Base-by-base conservation (phyloP, 2,329 filamentous ascomycete genomes). In the Sarocladium kiliense region DNA sequence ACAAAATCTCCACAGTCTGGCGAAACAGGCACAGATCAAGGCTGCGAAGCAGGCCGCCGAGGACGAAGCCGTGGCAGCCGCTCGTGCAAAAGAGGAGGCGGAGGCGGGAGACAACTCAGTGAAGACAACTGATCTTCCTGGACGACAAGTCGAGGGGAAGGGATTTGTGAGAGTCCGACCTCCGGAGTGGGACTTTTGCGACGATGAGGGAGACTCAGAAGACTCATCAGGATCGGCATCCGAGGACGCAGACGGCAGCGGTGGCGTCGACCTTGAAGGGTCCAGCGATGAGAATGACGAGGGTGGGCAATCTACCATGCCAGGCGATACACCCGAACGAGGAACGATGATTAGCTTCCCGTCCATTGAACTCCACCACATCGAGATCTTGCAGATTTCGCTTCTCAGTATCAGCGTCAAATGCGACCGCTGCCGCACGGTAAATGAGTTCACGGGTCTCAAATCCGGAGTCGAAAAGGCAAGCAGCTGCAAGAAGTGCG, bases 321-420 rank as follows among this genome's bases (percentile, higher is more conserved):
- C 59, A 2, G 55, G 56, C 14, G 67, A 70, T 49, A 64, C 62
- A n/a, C 58, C 75, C 2, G 88, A 91, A 63, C 77, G 79, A 54
- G 89, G 89, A 23, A 87, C 89, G n/a, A 82, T 88, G 54, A 76
- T 95, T 7, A 90, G 86, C 0, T 91, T 94, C 62, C 90, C 91
- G 0, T 84, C 80, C 25, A 74, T 94, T 56, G 88, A 93, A 63
- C 79, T 95, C 2, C 80, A 90, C 65, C 82, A 86, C 36, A 86
- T 94, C 58, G 89, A 94, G 64, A 71, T 94, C 2, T 75, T 95
- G 9, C 84, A 92, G 61, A 70, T 93, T 1, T 74, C 79, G 0
- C 76, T 81, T 23, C 73, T 94, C 30, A 85, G 81, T 56, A 74
- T 94, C 59, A 87, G 81, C 2, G 76, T 91, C 59, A 92, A 91